A percentile compares a stretch with the other conserved stretches of the same genome.
These are phyloP conservation scores for Sodiomyces alkalinus DNA, from an alignment of 2,329 filamentous ascomycete genomes.

Conservation along the genomic window DNA sequence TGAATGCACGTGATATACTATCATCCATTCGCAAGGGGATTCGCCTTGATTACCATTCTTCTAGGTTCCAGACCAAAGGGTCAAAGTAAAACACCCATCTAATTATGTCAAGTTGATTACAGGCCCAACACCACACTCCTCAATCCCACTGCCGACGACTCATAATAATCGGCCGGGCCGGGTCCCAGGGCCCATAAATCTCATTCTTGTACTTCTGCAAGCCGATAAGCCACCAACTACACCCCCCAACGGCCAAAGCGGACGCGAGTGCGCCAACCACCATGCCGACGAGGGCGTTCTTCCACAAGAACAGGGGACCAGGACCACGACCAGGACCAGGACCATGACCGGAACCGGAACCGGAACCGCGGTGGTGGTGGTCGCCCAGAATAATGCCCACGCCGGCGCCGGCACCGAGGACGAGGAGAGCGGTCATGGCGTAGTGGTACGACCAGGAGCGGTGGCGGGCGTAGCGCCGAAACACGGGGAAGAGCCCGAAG, in stretches of 20 bases:
- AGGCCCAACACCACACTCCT: too few relatives aligned
- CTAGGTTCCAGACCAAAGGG: too few relatives aligned
- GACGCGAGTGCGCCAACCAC: slow-evolving; percentile 61
- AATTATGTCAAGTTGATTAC: too few relatives aligned
- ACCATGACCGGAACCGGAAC: slow-evolving; percentile 21
- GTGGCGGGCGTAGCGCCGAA: slow-evolving; percentile 73
- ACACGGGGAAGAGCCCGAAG: slow-evolving; percentile 95
- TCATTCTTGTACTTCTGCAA: slow-evolving; percentile 99
- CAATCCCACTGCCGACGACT: slow-evolving; percentile 42
- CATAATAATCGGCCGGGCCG: slow-evolving; percentile 74
- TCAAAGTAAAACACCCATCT: too few relatives aligned
- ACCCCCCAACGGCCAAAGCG: slow-evolving; percentile 72
- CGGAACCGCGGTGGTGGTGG: too few relatives aligned
- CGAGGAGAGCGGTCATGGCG: slow-evolving; percentile 56
- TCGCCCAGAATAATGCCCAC: slow-evolving; percentile 48
- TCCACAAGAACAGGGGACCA: slow-evolving; percentile 27
- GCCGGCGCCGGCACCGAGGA: slow-evolving; percentile 66
- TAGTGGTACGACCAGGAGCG: slow-evolving; percentile 73
- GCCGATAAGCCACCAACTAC: slow-evolving; percentile 95
- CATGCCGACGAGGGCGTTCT: slow-evolving; percentile 51
- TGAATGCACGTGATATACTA: too few relatives aligned
- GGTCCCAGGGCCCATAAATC: slow-evolving; percentile 96
- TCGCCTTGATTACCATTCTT: too few relatives aligned
- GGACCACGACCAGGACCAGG: too few relatives aligned
- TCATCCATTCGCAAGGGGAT: too few relatives aligned